These are phyloP conservation scores for Lichtheimia corymbifera DNA, from an alignment of 371 early-diverging fungal species.

Conservation along the genomic window DNA sequence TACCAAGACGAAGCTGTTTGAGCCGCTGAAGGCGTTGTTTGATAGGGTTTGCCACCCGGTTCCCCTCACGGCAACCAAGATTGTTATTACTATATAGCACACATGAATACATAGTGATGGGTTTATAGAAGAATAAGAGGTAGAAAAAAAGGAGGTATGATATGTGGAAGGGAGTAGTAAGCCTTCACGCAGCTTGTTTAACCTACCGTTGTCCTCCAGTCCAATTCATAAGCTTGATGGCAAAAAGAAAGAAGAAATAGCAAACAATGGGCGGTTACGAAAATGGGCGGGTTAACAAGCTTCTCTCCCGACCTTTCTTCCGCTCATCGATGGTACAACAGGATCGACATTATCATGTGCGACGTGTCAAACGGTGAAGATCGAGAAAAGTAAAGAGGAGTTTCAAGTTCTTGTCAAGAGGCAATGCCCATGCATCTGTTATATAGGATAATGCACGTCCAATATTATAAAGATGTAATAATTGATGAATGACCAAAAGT, in stretches of 20 bases:
- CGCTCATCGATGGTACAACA: no score
- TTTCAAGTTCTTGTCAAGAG: no score
- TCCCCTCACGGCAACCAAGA: background rate
- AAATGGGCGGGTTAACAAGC: background rate
- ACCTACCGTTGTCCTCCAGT: conserved; percentile 18
- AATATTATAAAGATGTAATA: no score
- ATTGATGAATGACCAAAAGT: no score
- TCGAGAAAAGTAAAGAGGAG: no score
- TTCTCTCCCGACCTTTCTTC: no score
- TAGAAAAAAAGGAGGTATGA: no score
- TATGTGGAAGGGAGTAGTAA: background rate
- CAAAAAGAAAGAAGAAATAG: background rate
- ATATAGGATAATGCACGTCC: no score
- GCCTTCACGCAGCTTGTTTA: background rate
- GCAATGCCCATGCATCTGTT: no score
- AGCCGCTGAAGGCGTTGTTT: conserved; percentile 3
- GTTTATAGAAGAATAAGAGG: background rate
- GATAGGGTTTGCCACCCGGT: background rate
- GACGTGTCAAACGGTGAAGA: no score
- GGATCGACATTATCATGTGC: no score
- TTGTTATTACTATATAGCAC: background rate
- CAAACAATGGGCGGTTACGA: background rate
- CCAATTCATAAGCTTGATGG: conserved; percentile 14
- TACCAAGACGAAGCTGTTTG: conserved; percentile 9
- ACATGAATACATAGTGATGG: background rate